Percentiles rank a stretch among this genome's conserved stretches.
Conservation (phyloP, 1,284 basidiomycete genomes). For the Ustilago bromivora region DNA sequence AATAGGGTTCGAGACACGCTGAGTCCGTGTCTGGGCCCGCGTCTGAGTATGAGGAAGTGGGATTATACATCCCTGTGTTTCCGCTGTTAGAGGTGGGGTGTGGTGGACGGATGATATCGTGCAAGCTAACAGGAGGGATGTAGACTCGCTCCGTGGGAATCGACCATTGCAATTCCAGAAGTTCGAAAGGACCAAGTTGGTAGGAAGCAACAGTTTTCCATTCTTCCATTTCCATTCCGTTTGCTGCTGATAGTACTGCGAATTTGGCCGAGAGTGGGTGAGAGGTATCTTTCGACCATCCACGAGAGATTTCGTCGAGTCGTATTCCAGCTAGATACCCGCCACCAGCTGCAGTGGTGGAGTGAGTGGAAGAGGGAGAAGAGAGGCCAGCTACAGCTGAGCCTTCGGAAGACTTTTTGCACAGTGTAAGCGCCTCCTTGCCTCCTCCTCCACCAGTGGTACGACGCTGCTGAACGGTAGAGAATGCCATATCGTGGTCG, state of each 20-base stretch:
- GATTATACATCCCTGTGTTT: conserved; percentile 4
- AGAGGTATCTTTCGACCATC: conserved; percentile 21
- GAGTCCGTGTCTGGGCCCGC: conserved; percentile 22
- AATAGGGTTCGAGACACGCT: conserved; percentile 48
- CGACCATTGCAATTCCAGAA: conserved; percentile 56
- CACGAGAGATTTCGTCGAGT: conserved; percentile 44
- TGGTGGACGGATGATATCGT: conserved; percentile 12
- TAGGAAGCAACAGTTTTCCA: conserved; percentile 55
- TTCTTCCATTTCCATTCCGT: conserved; percentile 55
- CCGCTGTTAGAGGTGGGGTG: background rate
- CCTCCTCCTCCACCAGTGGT: too few species aligned
- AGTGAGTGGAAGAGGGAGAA: conserved; percentile 1
- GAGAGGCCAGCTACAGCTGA: background rate
- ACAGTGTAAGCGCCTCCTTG: background rate
- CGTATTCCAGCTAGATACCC: conserved; percentile 39
- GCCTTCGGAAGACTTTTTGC: conserved; percentile 18
- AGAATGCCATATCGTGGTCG: conserved; percentile 4
- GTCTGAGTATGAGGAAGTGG: conserved; percentile 10
- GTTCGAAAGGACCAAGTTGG: conserved; percentile 52
- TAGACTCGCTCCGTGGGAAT: conserved; percentile 52
- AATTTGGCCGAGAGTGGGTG: conserved; percentile 50
- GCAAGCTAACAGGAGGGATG: conserved; percentile 27
- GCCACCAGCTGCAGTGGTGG: background rate
- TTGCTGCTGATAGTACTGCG: conserved; percentile 48
- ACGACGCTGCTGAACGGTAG: conserved; percentile 14